Base-by-base conservation (phyloP, 2,329 filamentous ascomycete species). In the Aspergillus brunneoviolaceus region DNA sequence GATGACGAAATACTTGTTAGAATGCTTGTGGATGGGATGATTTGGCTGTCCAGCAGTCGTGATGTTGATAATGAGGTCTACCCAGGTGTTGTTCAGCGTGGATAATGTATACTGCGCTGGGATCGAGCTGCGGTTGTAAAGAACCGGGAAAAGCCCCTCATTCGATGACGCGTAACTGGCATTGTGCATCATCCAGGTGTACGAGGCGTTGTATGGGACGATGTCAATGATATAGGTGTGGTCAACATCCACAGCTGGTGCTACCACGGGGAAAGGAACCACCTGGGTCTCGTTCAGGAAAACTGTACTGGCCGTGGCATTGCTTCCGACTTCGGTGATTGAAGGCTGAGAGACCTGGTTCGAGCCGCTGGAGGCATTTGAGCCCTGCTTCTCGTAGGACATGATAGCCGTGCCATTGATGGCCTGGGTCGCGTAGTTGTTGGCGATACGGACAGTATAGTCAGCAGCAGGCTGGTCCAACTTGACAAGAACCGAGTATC, bases 1-100 rank as follows among this genome's bases (percentile, higher is more conserved):
- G 23, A 89, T 79, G 23, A 82, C 73, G 63, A 81, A 88, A 73
- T 83, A 85, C 69, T 86, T 86, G 68, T 82, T 85, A 48, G 83
- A 82, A 72, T 89, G 87, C 75, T 88, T 88, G 77, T 89, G 87
- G 57, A 89, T 84, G 0, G 85, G 84, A 62, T 89, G 87, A 1
- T 81, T 74, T 1, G 82, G 84, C 66, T 85, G 83, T 1, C 80
- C 74, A 3, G 73, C 71, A 0, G 63, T 59, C 21, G 73, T 77
- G 23, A 67, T 45, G 47, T 67, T 61, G 60, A 66, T 59, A n/a
- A 67, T 56, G 12, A 86, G 68, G 65, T 87, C 85, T 5, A 87
- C 75, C 84, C 84, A 87, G 2, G 80, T 78, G 62, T 75, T 69
- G 60, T 81, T 77, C 21, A 67, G 64, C 3, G 82, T 85, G 27